A percentile compares a stretch with the other conserved stretches of the same genome.
Evolutionary conservation across 352 stramenopile species (phyloP).

Genomic region (Pythium vanterpoolii): DNA sequence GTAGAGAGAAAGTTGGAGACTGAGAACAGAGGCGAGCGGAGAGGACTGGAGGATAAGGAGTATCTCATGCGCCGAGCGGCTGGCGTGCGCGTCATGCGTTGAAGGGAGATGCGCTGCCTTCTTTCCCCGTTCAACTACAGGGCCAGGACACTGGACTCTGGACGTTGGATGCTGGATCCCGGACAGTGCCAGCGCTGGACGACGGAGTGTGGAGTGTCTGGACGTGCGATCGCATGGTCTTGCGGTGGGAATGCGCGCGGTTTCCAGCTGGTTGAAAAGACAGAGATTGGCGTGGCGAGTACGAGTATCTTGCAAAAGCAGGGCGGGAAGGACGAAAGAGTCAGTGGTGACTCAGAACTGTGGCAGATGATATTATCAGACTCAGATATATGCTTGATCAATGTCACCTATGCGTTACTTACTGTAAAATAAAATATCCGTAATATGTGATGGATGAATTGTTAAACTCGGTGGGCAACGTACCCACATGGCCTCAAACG

Average conservation of each 20-base stretch:
- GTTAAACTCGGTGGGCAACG: not conserved
- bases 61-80: no score
- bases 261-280: not conserved
- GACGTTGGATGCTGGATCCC: no score
- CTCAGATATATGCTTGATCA: not conserved
- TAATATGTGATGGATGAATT: not conserved
- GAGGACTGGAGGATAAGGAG: no score
- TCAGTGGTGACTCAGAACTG: not conserved
- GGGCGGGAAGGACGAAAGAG: not conserved
- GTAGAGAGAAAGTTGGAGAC: not conserved
- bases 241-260: not conserved
- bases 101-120: constrained; percentile 8
- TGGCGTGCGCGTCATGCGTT: not conserved
- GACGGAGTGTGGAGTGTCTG: no score
- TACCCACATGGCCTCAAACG: no score
- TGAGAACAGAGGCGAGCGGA: no score
- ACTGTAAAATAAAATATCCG: not conserved
- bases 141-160: no score
- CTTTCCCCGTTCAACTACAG: no score
- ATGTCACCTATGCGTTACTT: not conserved
- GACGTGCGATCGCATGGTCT: no score
- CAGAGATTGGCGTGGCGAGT: not conserved
- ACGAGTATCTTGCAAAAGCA: not conserved
- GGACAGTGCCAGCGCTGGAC: no score
- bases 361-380: not conserved